Base-by-base conservation (phyloP, 2,329 filamentous ascomycete species). In the Rutstroemia sp. region DNA sequence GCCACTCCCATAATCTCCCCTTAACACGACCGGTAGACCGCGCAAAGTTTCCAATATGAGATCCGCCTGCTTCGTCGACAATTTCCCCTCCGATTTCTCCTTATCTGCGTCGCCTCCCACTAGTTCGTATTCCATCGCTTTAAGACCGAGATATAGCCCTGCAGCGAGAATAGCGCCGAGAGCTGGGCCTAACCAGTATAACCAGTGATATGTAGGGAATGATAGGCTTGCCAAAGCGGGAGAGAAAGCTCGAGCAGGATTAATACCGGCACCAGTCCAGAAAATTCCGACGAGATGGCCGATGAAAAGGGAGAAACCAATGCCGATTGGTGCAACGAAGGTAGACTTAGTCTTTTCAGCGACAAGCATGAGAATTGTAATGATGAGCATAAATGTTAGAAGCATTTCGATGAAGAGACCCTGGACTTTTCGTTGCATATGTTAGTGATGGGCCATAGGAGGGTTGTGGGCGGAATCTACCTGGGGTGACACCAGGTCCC, bases 311-410 rank as follows among this genome's bases (percentile, higher is more conserved):
- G 74, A 69, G 50, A 78, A 65, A 2, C 74, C 75, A 23, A 78
- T 78, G 9, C 75, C 76, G 0, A 78, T 69, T 0, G 75, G 76
- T 8, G 75, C 75, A 18, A 78, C 71, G 57, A 77, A 78, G 0
- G 75, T 77, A 1, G 70, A 74, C 18, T 62, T 63, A 0, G 53
- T 51, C 21, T 56, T 56, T 9, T 56, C 47, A 3, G 39, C 38
- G 4, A 61, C 63, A 18, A 77, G 68, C 74, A 77, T 76, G 58
- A 77, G 75, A 38, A 77, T 76, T 34, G 74, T 74, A 50, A 77
- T 74, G 10, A 77, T 71, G 30, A 77, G 62, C 57, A 76, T 71
- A 4, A 74, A 72, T 6, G 75, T 77, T 3, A 77, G 63, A 19
- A 77, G 67, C 51, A 74, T 73, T 61, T 77, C 75, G 19, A 77